phyloP scores from a whole-genome alignment of 768 basidiomycete species.

The Chiua virens region DNA sequence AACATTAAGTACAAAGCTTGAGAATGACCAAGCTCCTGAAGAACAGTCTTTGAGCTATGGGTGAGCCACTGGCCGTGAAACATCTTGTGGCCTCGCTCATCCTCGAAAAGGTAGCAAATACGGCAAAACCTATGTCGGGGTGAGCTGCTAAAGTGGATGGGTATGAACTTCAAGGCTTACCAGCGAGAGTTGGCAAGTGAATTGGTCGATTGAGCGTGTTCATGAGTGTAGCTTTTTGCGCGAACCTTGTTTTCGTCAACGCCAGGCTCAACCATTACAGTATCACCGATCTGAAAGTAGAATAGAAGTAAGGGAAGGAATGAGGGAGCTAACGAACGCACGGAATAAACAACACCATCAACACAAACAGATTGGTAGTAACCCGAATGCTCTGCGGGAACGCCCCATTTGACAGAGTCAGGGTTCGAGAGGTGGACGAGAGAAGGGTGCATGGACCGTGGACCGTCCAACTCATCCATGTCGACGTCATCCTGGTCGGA shows the following conservation, averaged over 20 bases:
- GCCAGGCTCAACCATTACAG: constrained; percentile 63
- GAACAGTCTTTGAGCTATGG: constrained; percentile 61
- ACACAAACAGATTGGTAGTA: constrained; percentile 49
- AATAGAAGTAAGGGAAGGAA: constrained; percentile 9
- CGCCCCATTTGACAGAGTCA: constrained; percentile 34
- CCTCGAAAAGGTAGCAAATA: constrained; percentile 64
- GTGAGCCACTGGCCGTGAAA: constrained; percentile 74
- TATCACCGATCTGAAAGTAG: constrained; percentile 53
- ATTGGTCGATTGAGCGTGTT: constrained; percentile 50
- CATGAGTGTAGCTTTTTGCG: constrained; percentile 39
- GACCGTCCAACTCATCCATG: constrained; percentile 18
- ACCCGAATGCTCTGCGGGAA: constrained; percentile 18
- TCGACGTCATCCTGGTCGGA: constrained; percentile 28
- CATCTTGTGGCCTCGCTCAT: constrained; percentile 39
- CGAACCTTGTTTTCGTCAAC: constrained; percentile 43
- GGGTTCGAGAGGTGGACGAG: constrained; percentile 33
- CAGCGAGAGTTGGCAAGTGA: constrained; percentile 57
- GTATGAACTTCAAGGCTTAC: constrained; percentile 39
- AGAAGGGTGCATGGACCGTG: constrained; percentile 8
- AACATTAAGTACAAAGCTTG: constrained; percentile 55
- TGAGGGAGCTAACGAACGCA: constrained; percentile 27
- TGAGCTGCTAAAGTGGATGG: not conserved
- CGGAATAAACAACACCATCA: constrained; percentile 59
- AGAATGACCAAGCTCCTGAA: constrained; percentile 68
- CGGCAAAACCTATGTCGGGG: constrained; percentile 58